Conservation (phyloP, 176 grass and related monocot genomes). For the Carex parvula region DNA sequence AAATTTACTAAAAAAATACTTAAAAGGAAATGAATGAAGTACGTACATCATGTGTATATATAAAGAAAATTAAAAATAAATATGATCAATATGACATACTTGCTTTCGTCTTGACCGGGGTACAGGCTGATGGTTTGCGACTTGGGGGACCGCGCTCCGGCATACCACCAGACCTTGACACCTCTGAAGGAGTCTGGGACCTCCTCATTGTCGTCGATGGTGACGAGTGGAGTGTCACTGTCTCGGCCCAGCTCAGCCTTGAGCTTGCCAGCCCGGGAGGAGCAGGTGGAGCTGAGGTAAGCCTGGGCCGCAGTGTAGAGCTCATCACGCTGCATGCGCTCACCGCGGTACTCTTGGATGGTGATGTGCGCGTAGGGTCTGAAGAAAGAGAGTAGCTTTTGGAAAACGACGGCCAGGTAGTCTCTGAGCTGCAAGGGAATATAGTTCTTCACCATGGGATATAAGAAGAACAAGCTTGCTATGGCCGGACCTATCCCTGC, state of each 20-base stretch:
- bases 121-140: conserved; percentile 14
- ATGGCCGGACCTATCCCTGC: conserved; percentile 15
- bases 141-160: not conserved
- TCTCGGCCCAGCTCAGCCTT: conserved; percentile 44
- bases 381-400: conserved; percentile 20
- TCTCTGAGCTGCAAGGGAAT: not conserved
- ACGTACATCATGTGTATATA: no score
- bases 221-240: conserved; percentile 36
- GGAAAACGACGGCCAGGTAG: not conserved
- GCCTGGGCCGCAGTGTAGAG: conserved; percentile 38
- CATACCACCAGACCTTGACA: conserved; percentile 45
- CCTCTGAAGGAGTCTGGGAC: conserved; percentile 37
- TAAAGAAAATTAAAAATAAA: no score
- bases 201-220: conserved; percentile 48
- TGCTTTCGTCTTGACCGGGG: not conserved
- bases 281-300: conserved; percentile 46
- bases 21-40: no score
- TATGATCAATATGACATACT: not conserved
- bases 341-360: conserved; percentile 38
- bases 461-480: conserved; percentile 48
- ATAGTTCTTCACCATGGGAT: conserved; percentile 37
- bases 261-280: conserved; percentile 36
- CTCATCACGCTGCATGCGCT: conserved; percentile 39
- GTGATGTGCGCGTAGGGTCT: conserved; percentile 50
- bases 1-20: no score